Base-by-base conservation (phyloP, 2,329 filamentous ascomycete species). In the Cercospora berteroae region DNA sequence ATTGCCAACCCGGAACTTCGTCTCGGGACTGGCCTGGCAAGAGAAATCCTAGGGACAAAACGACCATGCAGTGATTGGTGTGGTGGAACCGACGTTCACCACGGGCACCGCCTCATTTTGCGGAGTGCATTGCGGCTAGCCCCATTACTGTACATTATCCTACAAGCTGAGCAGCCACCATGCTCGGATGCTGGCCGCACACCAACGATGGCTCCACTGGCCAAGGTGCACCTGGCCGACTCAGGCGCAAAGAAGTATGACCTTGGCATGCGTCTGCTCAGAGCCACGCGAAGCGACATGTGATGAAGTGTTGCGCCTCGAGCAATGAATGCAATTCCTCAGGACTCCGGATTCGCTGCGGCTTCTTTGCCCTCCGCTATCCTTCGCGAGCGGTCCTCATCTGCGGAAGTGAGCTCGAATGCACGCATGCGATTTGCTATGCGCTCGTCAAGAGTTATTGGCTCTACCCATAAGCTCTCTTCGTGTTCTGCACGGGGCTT, bases 371-470 rank as follows among this genome's bases (percentile, higher is more conserved):
- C 74, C 29, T 69, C 67, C 18, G 68, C 73, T 31, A 78, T 70
- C 65, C 82, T 80, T 56, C 84, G 82, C 0, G 89, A 89, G 65
- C 88, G 85, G 39, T 85, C 86, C 78, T 94, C 91, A 39, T 93
- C 89, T 67, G 91, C 90, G 0, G 86, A 81, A 12, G 80, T 82
- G 25, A 97, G 80, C 76, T 90, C 86, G 74, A 95, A 96, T 63
- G 87, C 87, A 65, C 90, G 86, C 94, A 98, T 97, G 63, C 92
- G 88, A 74, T 85, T 84, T 5, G 86, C 87, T 69, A 97, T 89
- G 42, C 94, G 86, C 12, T 87, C 81, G 77, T 99, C 94, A 9
- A 97, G 77, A 2, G 91, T 88, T 62, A 97, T 82, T 3, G 71
- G 70, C 63, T 89, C 87, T 8, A 90, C 79, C 91, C 92, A 97